These are phyloP conservation scores for Rhizophlyctis rosea DNA, from an alignment of 192 early-diverging fungal species.

Conservation along the genomic window DNA sequence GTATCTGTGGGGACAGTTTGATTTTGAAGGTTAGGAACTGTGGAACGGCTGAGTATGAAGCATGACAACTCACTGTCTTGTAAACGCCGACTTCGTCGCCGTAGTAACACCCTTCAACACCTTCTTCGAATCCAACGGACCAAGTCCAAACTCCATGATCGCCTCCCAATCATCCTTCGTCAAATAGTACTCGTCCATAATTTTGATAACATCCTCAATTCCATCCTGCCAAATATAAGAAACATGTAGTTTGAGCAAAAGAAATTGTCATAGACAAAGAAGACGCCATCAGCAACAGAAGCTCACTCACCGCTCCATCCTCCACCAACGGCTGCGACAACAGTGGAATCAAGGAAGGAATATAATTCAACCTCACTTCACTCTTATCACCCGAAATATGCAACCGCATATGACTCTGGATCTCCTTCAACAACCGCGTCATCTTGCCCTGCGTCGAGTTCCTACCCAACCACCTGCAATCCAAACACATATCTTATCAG, in stretches of 20 bases:
- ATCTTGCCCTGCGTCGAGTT: constrained; percentile 78
- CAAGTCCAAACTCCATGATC: constrained; percentile 76
- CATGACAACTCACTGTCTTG: constrained; percentile 30
- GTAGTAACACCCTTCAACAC: constrained; percentile 57
- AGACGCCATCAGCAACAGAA: neutral
- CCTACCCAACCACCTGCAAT: constrained; percentile 80
- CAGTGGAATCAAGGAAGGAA: constrained; percentile 65
- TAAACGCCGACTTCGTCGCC: constrained; percentile 74
- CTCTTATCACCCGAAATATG: constrained; percentile 78
- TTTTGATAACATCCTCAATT: constrained; percentile 67
- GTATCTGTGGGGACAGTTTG: constrained; percentile 46
- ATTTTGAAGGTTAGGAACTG: neutral
- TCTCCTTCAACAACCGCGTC: constrained; percentile 67
- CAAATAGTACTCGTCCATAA: constrained; percentile 93
- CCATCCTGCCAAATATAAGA: constrained; percentile 42
- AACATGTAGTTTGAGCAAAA: constrained; percentile 30
- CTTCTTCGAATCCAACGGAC: constrained; percentile 43
- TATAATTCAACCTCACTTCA: constrained; percentile 81
- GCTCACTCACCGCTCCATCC: constrained; percentile 20
- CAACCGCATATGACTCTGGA: constrained; percentile 86
- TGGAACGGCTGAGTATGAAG: neutral
- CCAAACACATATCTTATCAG: too few species aligned
- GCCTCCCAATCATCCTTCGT: constrained; percentile 85
- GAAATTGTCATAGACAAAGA: constrained; percentile 10
- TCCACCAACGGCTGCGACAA: constrained; percentile 55